Percentiles rank a stretch among this genome's conserved stretches.
These are phyloP conservation scores for Fusarium sp. DNA, from an alignment of 2,329 filamentous ascomycete genomes.

Conservation along the genomic window DNA sequence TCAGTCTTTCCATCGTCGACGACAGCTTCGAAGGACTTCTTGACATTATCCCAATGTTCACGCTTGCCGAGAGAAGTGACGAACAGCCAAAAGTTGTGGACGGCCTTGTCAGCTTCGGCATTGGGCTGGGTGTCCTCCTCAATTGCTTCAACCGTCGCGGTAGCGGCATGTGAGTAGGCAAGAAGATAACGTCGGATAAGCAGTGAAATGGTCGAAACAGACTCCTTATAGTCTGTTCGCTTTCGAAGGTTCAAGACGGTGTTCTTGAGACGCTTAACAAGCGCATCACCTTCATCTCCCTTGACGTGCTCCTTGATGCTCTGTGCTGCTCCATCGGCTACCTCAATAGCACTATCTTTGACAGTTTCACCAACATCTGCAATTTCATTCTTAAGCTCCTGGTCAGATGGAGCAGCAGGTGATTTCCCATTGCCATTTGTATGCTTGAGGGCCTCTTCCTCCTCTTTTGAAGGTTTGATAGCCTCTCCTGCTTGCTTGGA, in stretches of 20 bases:
- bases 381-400: slow-evolving; percentile 72
- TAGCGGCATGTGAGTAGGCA: slow-evolving; percentile 79
- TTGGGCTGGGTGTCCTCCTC: slow-evolving; percentile 81
- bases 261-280: slow-evolving; percentile 81
- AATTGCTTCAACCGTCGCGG: slow-evolving; percentile 73
- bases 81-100: slow-evolving; percentile 84
- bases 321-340: slow-evolving; percentile 69
- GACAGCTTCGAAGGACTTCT: slow-evolving; percentile 75
- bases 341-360: slow-evolving; percentile 64
- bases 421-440: slow-evolving; percentile 45
- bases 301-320: slow-evolving; percentile 80
- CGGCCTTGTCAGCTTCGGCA: slow-evolving; percentile 77
- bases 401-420: slow-evolving; percentile 61
- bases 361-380: slow-evolving; percentile 66
- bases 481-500: slow-evolving; percentile 80
- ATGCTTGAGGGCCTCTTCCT: slow-evolving; percentile 65
- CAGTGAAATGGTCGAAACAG: slow-evolving; percentile 80
- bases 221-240: slow-evolving; percentile 85
- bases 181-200: slow-evolving; percentile 83
- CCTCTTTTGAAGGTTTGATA: slow-evolving; percentile 74
- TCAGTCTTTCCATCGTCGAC: slow-evolving; percentile 80
- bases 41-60: slow-evolving; percentile 80
- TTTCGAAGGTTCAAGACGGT: slow-evolving; percentile 79
- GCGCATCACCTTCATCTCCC: slow-evolving; percentile 77
- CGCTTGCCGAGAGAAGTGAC: slow-evolving; percentile 82